Conservation (phyloP, 2,329 filamentous ascomycete species). For the Microdochium trichocladiopsis region DNA sequence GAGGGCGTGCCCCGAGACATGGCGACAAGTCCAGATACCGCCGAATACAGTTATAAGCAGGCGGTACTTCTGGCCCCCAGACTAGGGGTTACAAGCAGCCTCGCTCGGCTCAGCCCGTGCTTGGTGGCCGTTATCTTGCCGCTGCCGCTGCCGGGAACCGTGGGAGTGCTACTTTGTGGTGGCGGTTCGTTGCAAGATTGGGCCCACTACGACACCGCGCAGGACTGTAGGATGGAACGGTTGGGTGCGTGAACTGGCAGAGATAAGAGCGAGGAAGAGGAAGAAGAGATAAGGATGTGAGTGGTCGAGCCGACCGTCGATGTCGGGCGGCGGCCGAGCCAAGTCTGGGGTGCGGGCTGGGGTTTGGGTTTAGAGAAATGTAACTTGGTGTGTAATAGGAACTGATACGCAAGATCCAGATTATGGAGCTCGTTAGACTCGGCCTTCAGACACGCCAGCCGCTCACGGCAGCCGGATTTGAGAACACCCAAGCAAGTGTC, state of each 20-base stretch:
- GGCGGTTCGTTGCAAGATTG: neutral
- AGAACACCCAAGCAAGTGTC: neutral
- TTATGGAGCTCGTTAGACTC: neutral
- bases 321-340: neutral
- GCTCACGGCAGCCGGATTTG: neutral
- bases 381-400: neutral
- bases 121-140: neutral
- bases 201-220: neutral
- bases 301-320: neutral
- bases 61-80: neutral
- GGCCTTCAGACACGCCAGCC: neutral
- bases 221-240: neutral
- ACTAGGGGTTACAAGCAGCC: neutral
- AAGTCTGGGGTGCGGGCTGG: neutral
- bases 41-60: constrained; percentile 15
- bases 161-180: neutral
- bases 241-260: neutral
- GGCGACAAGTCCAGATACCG: constrained; percentile 9
- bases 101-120: neutral
- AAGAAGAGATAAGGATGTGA: neutral
- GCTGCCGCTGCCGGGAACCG: neutral
- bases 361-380: neutral
- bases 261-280: neutral
- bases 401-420: neutral
- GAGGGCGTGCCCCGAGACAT: constrained; percentile 40